Evolutionary conservation across 306 rosid genomes (phyloP).

Genomic region (Mimosa bimucronata): DNA sequence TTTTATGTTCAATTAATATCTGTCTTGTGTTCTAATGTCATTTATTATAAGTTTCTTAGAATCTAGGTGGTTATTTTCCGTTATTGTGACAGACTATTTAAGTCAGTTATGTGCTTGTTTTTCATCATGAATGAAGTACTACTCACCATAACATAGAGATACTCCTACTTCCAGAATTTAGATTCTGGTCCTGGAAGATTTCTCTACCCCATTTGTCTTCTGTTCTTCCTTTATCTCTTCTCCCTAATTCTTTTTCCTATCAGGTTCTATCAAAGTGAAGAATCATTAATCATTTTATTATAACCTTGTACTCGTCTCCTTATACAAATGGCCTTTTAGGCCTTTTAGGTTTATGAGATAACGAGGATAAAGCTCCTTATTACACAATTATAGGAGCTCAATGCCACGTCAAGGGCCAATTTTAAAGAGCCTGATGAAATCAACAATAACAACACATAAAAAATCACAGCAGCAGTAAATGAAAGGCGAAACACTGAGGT

Average conservation of each 20-base stretch:
- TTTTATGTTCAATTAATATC: not conserved
- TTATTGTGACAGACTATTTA: not conserved
- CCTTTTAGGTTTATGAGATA: no score
- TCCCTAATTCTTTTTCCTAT: not conserved
- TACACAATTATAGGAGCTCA: no score
- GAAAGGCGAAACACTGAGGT: no score
- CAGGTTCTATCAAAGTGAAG: no score
- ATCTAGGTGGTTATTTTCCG: not conserved
- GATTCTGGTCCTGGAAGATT: not conserved
- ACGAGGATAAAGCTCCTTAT: no score
- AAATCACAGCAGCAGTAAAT: no score
- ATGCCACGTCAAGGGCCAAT: no score
- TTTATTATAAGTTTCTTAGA: not conserved
- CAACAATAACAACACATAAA: no score
- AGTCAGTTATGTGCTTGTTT: not conserved
- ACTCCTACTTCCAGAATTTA: not conserved
- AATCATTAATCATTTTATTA: no score
- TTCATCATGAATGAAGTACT: not conserved
- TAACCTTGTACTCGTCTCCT: no score
- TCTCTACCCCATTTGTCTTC: not conserved
- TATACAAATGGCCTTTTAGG: no score
- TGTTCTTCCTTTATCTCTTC: not conserved
- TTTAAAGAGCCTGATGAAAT: no score
- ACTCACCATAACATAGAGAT: not conserved
- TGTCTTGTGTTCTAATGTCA: not conserved